phyloP scores from a whole-genome alignment of 257 asterid species.

The Scutellaria barbata region DNA sequence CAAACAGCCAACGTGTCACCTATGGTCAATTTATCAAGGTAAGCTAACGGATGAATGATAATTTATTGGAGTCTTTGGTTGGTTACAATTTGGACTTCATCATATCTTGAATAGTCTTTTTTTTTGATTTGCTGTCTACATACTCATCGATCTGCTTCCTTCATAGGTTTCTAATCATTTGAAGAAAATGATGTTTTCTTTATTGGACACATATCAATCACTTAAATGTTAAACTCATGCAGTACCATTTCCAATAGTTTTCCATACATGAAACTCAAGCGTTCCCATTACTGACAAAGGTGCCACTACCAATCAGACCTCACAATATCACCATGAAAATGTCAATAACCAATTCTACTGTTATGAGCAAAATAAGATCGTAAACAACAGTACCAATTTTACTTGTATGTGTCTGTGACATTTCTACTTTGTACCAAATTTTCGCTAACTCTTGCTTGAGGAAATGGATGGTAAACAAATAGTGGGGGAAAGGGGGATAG shows the following conservation, averaged over 20 bases:
- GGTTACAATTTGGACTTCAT: not conserved
- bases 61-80: not conserved
- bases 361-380: not conserved
- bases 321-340: not conserved
- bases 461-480: not conserved
- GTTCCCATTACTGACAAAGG: not conserved
- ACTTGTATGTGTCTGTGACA: not conserved
- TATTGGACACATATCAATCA: not conserved
- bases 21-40: slow-evolving; percentile 97
- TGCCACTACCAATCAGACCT: not conserved
- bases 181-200: not conserved
- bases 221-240: not conserved
- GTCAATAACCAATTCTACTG: not conserved
- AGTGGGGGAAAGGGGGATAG: not conserved
- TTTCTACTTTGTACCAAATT: not conserved
- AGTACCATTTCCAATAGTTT: not conserved
- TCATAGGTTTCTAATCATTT: not conserved
- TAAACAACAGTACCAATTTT: not conserved
- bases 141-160: slow-evolving; percentile 5
- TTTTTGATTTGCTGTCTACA: not conserved
- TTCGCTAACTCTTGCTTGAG: not conserved
- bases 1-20: slow-evolving; percentile 96
- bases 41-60: slow-evolving; percentile 34
- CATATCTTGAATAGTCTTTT: slow-evolving; percentile 21
- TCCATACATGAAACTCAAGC: slow-evolving; percentile 6